Percentiles rank a stretch among this genome's conserved stretches.
phyloP scores from a whole-genome alignment of 306 rosid species.

The Vigna trinervia region DNA sequence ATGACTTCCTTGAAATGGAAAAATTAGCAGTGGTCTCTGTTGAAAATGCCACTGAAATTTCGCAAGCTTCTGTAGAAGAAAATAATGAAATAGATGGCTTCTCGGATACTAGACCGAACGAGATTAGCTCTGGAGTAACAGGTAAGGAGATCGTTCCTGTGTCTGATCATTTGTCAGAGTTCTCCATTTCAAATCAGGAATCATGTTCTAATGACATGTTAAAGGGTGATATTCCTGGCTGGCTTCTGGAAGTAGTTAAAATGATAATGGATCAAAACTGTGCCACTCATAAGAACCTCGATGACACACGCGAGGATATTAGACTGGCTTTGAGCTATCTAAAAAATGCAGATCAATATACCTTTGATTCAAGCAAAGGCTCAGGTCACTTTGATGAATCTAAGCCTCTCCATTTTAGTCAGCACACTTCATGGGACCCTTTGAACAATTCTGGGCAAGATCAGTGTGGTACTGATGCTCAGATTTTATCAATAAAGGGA shows the following conservation, averaged over 20 bases:
- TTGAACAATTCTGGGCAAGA: slow-evolving; percentile 42
- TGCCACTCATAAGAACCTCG: slow-evolving; percentile 52
- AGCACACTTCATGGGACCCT: slow-evolving; percentile 45
- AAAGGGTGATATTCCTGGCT: slow-evolving; percentile 54
- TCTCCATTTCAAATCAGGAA: slow-evolving; percentile 54
- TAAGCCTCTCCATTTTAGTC: slow-evolving; percentile 37
- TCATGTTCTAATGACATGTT: slow-evolving; percentile 40
- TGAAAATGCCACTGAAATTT: slow-evolving; percentile 49
- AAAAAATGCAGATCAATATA: slow-evolving; percentile 40
- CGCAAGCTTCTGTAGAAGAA: slow-evolving; percentile 52
- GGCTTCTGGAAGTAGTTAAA: slow-evolving; percentile 62
- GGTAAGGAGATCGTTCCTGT: slow-evolving; percentile 52
- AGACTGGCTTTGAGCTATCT: slow-evolving; percentile 54
- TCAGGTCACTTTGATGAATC: slow-evolving; percentile 44
- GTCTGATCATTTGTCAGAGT: slow-evolving; percentile 46
- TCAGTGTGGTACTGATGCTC: slow-evolving; percentile 45
- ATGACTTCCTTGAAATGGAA: slow-evolving; percentile 94
- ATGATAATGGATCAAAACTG: slow-evolving; percentile 58
- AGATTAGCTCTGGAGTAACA: slow-evolving; percentile 45
- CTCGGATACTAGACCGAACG: slow-evolving; percentile 47
- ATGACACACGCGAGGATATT: slow-evolving; percentile 57
- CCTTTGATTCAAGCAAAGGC: slow-evolving; percentile 42
- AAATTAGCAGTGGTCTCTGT: slow-evolving; percentile 77
- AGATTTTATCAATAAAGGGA: slow-evolving; percentile 38
- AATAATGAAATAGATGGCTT: slow-evolving; percentile 44